Percentiles rank a stretch among this genome's conserved stretches.
phyloP scores from a whole-genome alignment of 129 eudicot genomes.

The Silybum marianum region DNA sequence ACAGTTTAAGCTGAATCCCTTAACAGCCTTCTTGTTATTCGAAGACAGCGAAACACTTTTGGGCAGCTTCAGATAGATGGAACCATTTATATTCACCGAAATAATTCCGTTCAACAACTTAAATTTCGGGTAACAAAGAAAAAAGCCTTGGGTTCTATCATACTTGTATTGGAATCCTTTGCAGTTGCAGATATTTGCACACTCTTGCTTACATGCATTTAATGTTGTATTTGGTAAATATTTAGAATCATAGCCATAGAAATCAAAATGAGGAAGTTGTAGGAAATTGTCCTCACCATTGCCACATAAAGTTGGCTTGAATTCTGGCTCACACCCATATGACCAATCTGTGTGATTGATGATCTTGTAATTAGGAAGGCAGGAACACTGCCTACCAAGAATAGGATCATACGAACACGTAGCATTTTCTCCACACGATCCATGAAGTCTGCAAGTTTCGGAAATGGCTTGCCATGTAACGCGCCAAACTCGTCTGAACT shows the following conservation, averaged over 20 bases:
- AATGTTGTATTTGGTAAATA: neutral
- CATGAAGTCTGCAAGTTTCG: constrained; percentile 30
- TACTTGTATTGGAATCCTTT: constrained; percentile 21
- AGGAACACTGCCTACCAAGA: constrained; percentile 34
- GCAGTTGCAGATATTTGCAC: constrained; percentile 8
- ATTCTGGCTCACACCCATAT: constrained; percentile 35
- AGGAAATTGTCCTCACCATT: constrained; percentile 6
- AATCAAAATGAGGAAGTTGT: constrained; percentile 20
- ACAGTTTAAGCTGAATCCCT: neutral
- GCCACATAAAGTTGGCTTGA: constrained; percentile 22
- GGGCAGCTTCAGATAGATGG: constrained; percentile 23
- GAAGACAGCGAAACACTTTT: neutral
- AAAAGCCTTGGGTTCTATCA: neutral
- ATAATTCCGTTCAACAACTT: neutral
- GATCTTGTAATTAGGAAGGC: constrained; percentile 34
- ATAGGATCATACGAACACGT: constrained; percentile 21
- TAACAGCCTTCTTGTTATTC: neutral
- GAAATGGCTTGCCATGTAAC: constrained; percentile 42
- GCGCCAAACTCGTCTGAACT: constrained; percentile 23
- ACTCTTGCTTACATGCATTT: constrained; percentile 1
- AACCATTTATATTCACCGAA: neutral
- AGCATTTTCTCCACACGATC: constrained; percentile 38
- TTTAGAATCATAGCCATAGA: constrained; percentile 18
- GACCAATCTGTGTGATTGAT: constrained; percentile 32
- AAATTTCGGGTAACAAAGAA: constrained; percentile 15